Conservation (phyloP, 2,329 filamentous ascomycete species). For the Colletotrichum musicola region DNA sequence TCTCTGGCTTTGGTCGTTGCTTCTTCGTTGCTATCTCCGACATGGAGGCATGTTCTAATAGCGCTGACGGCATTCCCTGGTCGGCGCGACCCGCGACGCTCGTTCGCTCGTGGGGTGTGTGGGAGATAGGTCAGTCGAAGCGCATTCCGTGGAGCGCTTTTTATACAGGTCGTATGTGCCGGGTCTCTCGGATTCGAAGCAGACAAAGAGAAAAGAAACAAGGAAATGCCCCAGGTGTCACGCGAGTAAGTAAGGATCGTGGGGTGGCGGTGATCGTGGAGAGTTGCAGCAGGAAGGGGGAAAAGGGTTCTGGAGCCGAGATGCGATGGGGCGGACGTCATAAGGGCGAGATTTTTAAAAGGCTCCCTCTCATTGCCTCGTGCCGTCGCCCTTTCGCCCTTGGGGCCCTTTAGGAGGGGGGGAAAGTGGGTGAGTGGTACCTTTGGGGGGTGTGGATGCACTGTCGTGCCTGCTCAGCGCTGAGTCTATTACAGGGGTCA, state of each 20-base stretch:
- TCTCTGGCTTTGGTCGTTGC: slow-evolving; percentile 45
- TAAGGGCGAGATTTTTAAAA: slow-evolving; percentile 38
- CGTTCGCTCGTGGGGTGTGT: slow-evolving; percentile 10
- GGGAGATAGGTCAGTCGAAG: not conserved
- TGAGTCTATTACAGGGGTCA: slow-evolving; percentile 34
- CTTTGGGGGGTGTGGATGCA: slow-evolving; percentile 6
- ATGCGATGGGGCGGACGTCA: slow-evolving; percentile 38
- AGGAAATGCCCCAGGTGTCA: not conserved
- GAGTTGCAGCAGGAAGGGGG: slow-evolving; percentile 28
- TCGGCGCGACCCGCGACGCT: slow-evolving; percentile 25
- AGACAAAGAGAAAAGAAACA: not conserved
- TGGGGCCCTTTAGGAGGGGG: slow-evolving; percentile 25
- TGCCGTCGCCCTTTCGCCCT: slow-evolving; percentile 11
- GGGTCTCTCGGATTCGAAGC: not conserved
- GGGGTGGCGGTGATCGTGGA: slow-evolving; percentile 32
- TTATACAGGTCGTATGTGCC: not conserved
- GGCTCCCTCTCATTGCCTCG: slow-evolving; percentile 36
- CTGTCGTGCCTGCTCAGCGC: not conserved
- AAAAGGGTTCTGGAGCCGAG: slow-evolving; percentile 34
- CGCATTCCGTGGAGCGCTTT: not conserved
- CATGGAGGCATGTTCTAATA: slow-evolving; percentile 70
- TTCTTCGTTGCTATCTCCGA: slow-evolving; percentile 60
- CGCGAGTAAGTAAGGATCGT: slow-evolving; percentile 28
- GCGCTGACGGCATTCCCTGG: slow-evolving; percentile 67
- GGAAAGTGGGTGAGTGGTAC: slow-evolving; percentile 13